A percentile compares a stretch with the other conserved stretches of the same genome.
phyloP scores from a whole-genome alignment of 169 alveolate genomes.

The Perkinsus olseni region DNA sequence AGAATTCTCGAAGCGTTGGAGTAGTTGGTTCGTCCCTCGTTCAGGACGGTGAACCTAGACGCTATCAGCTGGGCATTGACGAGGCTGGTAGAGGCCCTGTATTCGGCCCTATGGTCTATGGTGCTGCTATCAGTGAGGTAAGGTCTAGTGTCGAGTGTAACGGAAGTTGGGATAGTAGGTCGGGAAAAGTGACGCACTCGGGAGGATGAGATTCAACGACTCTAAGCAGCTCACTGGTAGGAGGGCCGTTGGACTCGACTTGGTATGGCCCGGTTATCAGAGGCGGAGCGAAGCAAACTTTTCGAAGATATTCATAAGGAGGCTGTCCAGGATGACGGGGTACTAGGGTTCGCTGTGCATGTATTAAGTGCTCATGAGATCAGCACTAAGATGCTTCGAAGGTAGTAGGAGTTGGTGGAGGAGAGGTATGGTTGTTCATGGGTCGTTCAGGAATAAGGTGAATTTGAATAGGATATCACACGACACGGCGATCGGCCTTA shows the following conservation, averaged over 20 bases:
- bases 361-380: constrained; percentile 61
- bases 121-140: constrained; percentile 29
- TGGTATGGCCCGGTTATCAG: constrained; percentile 12
- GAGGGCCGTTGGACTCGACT: neutral
- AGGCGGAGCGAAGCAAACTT: constrained; percentile 50
- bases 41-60: neutral
- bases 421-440: too few relatives aligned
- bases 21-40: neutral
- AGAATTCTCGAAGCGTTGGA: neutral
- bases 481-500: constrained; percentile 66
- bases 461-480: constrained; percentile 75
- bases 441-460: constrained; percentile 59
- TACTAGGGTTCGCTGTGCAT: constrained; percentile 59
- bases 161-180: neutral
- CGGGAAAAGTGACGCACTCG: neutral
- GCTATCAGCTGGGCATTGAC: constrained; percentile 78
- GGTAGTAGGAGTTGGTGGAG: constrained; percentile 23
- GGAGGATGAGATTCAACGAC: neutral
- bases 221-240: neutral
- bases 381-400: constrained; percentile 62
- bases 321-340: constrained; percentile 8
- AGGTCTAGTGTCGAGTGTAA: neutral
- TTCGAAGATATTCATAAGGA: neutral
- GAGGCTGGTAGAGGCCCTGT: constrained; percentile 99
- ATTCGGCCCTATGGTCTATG: constrained; percentile 95